Evolutionary conservation across 129 eudicot species (phyloP).

Genomic region (Pittosporum tobira): DNA sequence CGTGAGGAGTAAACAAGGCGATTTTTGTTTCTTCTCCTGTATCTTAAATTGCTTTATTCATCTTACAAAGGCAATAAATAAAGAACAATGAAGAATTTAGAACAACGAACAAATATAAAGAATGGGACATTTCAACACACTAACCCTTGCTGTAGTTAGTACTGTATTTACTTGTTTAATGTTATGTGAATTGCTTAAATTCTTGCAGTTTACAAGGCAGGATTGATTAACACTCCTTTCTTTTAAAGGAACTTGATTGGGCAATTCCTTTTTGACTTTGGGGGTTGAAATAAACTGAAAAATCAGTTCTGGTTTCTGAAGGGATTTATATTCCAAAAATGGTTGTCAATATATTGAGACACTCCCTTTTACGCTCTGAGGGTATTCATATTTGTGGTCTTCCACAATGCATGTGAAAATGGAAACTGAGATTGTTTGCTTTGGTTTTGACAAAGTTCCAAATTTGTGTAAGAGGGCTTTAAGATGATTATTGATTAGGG

Average conservation of each 20-base stretch:
- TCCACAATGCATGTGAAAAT: background rate
- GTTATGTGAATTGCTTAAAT: background rate
- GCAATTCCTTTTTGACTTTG: background rate
- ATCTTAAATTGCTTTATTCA: background rate
- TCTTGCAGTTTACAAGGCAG: background rate
- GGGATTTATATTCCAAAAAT: background rate
- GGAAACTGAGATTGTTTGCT: slow-evolving; percentile 12
- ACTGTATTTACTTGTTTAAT: background rate
- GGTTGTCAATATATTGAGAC: slow-evolving; percentile 4
- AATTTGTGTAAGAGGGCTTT: slow-evolving; percentile 6
- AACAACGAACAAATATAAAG: slow-evolving; percentile 6
- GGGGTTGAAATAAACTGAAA: too few species aligned
- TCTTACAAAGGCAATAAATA: background rate
- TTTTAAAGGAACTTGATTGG: slow-evolving; percentile 7
- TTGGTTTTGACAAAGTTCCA: slow-evolving; percentile 20
- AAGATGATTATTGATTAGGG: slow-evolving; percentile 14
- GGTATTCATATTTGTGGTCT: background rate
- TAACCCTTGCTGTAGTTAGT: slow-evolving; percentile 9
- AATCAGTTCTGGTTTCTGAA: too few species aligned
- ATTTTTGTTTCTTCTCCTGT: slow-evolving; percentile 24
- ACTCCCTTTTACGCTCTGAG: too few species aligned
- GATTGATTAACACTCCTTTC: background rate
- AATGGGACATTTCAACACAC: slow-evolving; percentile 19
- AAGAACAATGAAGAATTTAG: slow-evolving; percentile 15
- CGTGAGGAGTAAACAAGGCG: slow-evolving; percentile 26